These are phyloP conservation scores for Balakata baccata DNA, from an alignment of 345 rosid species.

Conservation along the genomic window DNA sequence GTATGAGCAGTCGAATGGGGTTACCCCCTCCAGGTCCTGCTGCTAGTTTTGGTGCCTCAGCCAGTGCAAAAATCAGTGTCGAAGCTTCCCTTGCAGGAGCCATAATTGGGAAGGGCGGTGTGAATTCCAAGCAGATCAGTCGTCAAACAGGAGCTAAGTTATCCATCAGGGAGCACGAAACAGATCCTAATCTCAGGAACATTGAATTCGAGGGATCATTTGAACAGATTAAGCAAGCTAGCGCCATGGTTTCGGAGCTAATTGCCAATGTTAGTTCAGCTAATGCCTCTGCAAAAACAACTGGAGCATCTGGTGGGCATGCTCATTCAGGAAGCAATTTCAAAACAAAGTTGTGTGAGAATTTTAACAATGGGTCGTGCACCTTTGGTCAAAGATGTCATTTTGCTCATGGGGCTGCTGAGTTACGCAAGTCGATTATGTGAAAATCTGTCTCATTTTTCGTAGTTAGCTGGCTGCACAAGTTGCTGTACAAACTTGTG, in stretches of 20 bases:
- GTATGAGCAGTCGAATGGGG: slow-evolving; percentile 42
- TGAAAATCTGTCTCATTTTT: neutral
- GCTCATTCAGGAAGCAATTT: slow-evolving; percentile 52
- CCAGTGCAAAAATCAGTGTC: slow-evolving; percentile 77
- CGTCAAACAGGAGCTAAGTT: slow-evolving; percentile 76
- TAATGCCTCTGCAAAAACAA: slow-evolving; percentile 24
- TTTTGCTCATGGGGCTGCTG: slow-evolving; percentile 91
- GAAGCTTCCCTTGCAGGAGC: slow-evolving; percentile 86
- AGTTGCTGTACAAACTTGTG: slow-evolving; percentile 22
- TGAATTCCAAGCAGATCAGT: slow-evolving; percentile 69
- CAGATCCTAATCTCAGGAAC: slow-evolving; percentile 58
- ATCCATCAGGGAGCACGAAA: slow-evolving; percentile 68
- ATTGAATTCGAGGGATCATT: slow-evolving; percentile 83
- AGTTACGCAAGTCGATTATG: slow-evolving; percentile 50
- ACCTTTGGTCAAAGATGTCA: slow-evolving; percentile 86
- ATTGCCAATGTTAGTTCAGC: slow-evolving; percentile 48
- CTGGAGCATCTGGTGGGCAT: slow-evolving; percentile 39
- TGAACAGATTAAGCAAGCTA: slow-evolving; percentile 80
- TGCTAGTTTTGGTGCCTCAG: slow-evolving; percentile 72
- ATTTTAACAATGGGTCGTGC: slow-evolving; percentile 72
- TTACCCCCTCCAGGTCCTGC: slow-evolving; percentile 43
- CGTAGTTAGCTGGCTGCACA: neutral
- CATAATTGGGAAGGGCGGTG: slow-evolving; percentile 81
- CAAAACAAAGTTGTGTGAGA: slow-evolving; percentile 84
- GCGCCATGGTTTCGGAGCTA: slow-evolving; percentile 71